These are phyloP conservation scores for Fusarium chlamydosporum DNA, from an alignment of 2,329 filamentous ascomycete species.

Conservation along the genomic window DNA sequence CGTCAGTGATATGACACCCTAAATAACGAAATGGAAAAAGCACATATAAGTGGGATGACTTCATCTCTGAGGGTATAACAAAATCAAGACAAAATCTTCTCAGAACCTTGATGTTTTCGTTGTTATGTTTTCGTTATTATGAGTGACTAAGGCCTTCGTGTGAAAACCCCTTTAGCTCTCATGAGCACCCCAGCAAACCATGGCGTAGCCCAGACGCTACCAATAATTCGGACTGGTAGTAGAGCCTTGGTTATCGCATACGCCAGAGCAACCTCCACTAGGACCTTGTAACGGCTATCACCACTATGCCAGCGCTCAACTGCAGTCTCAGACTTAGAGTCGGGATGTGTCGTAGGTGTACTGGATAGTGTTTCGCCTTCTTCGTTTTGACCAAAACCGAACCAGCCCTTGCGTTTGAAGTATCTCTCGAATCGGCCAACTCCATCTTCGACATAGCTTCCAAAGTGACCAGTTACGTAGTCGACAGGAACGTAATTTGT, in stretches of 20 bases:
- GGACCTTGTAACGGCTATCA: slow-evolving; percentile 67
- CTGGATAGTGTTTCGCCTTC: slow-evolving; percentile 5
- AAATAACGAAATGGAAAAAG: slow-evolving; percentile 46
- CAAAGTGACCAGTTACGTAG: slow-evolving; percentile 66
- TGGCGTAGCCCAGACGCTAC: slow-evolving; percentile 90
- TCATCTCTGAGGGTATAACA: slow-evolving; percentile 44
- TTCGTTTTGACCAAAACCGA: slow-evolving; percentile 68
- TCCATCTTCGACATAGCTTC: slow-evolving; percentile 69
- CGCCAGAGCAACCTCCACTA: slow-evolving; percentile 83
- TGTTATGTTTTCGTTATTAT: slow-evolving; percentile 13
- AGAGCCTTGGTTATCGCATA: slow-evolving; percentile 92
- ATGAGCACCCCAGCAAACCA: slow-evolving; percentile 85
- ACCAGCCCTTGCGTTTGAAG: slow-evolving; percentile 85
- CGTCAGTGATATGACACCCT: slow-evolving; percentile 44
- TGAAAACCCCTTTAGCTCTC: slow-evolving; percentile 53
- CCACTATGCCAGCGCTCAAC: slow-evolving; percentile 56
- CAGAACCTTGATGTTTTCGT: slow-evolving; percentile 18
- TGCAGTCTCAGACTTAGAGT: slow-evolving; percentile 49
- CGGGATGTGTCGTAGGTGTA: slow-evolving; percentile 11
- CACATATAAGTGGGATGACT: slow-evolving; percentile 45
- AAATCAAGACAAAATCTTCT: slow-evolving; percentile 49
- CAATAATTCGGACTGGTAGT: slow-evolving; percentile 80
- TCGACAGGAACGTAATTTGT: slow-evolving; percentile 77
- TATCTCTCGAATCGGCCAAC: slow-evolving; percentile 83
- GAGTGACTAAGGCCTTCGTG: slow-evolving; percentile 47